Conservation (phyloP, 2,329 filamentous ascomycete species). For the Hymenoscyphus salicellus region DNA sequence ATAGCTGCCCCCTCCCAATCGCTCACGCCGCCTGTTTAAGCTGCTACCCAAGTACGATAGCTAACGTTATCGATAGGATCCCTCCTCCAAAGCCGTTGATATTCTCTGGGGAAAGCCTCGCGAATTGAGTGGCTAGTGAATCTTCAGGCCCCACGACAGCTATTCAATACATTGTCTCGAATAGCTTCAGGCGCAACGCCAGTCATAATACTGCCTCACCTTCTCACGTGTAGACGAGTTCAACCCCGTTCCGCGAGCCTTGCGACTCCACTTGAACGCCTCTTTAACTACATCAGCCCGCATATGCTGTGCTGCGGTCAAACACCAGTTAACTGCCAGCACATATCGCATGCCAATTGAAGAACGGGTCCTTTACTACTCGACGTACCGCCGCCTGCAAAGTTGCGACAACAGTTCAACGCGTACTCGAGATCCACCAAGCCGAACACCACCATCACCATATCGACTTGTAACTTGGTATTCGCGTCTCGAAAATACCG, state of each 20-base stretch:
- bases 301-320: constrained; percentile 57
- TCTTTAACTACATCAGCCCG: constrained; percentile 49
- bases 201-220: constrained; percentile 23
- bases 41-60: constrained; percentile 28
- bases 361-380: constrained; percentile 31
- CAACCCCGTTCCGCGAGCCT: constrained; percentile 38
- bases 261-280: constrained; percentile 39
- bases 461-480: background rate
- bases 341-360: constrained; percentile 55
- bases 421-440: constrained; percentile 19
- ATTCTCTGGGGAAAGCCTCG: constrained; percentile 30
- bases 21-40: constrained; percentile 24
- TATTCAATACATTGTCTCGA: constrained; percentile 25
- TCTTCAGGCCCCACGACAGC: constrained; percentile 23
- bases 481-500: background rate
- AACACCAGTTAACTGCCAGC: constrained; percentile 57
- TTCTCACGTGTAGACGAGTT: constrained; percentile 33
- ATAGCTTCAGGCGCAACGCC: constrained; percentile 30
- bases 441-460: background rate
- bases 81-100: constrained; percentile 21
- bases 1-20: constrained; percentile 31
- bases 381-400: constrained; percentile 24
- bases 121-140: constrained; percentile 28
- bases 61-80: constrained; percentile 37
- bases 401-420: constrained; percentile 29